Base-by-base conservation (phyloP, 2,329 filamentous ascomycete genomes). In the Ilyonectria robusta region DNA sequence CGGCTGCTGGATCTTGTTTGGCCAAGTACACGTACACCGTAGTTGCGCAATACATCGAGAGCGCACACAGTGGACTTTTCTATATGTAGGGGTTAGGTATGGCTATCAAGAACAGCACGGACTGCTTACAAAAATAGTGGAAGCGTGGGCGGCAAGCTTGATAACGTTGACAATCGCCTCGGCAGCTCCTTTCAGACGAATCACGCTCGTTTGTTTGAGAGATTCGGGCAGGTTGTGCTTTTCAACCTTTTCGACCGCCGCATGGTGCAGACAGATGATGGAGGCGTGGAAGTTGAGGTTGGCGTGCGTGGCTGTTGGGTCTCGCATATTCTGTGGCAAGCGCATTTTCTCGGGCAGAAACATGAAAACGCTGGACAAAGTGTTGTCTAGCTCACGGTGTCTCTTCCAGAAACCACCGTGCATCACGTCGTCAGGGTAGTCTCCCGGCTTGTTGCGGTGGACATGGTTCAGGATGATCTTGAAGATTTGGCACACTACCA, bases 271-370 rank as follows among this genome's bases (percentile, higher is more conserved):
- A 78, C 94, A 97, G 59, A 98, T 97, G 9, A 93, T 89, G 1
- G 93, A 92, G 1, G 94, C 94, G 76, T 98, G 95, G 3, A 98
- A 88, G 76, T 93, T 94, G 84, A 98, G 92, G 70, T 97, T 97
- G 57, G 91, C 86, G 77, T 97, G 95, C 0, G 97, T 87, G 7
- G 94, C 89, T 51, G 93, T 91, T 1, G 92, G 86, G 72, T 97
- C 89, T 44, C 87, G 84, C 58, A 93, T 82, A 13, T 91, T 91
- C 29, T 84, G 81, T 0, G 94, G 94, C 26, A 97, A 81, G 40
- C 93, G 89, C 48, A 97, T 86, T 65, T 89, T 84, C 63, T 92
- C 90, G 0, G 95, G 94, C 6, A 98, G 83, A 35, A 92, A 92
- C 78, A 97, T 89, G 61, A 95, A 92, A 5, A 91, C 91, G 73